These are phyloP conservation scores for Tuber aestivum DNA, from an alignment of 495 filamentous ascomycete genomes.

Conservation along the genomic window DNA sequence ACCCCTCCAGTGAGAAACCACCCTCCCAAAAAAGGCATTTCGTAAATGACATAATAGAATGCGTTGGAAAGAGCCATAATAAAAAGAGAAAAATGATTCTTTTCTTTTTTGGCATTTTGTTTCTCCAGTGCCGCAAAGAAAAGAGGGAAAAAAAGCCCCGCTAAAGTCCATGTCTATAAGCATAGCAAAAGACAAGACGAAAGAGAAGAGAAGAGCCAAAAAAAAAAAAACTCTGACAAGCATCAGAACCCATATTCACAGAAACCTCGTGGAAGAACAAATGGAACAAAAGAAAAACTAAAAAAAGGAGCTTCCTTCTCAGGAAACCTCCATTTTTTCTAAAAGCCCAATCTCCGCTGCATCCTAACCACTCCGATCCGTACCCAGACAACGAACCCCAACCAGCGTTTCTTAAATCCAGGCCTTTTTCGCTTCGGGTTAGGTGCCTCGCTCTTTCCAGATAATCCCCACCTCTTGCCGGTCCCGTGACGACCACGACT, in stretches of 20 bases:
- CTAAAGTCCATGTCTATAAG: conserved; percentile 4
- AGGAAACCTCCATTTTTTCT: conserved; percentile 7
- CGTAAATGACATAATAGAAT: not conserved
- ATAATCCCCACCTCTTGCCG: conserved; percentile 33
- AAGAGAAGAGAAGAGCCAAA: not conserved
- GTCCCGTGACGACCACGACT: conserved; percentile 23
- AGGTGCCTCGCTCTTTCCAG: conserved; percentile 7
- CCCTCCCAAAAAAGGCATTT: not conserved
- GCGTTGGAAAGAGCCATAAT: not conserved
- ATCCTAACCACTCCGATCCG: conserved; percentile 42
- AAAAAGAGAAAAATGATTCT: not conserved
- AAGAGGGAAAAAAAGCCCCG: not conserved
- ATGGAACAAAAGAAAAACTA: not conserved
- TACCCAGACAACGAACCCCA: conserved; percentile 42
- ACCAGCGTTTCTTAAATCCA: conserved; percentile 39
- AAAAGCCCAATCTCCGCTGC: conserved; percentile 40
- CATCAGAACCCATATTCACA: not conserved
- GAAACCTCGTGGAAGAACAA: not conserved
- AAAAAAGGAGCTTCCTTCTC: not conserved
- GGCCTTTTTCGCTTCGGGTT: conserved; percentile 13
- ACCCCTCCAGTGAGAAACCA: not conserved
- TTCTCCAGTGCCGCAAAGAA: not conserved
- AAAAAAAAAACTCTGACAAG: not conserved
- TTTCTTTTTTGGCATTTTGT: not conserved
- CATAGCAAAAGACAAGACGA: not conserved